phyloP scores from a whole-genome alignment of 345 rosid genomes.

The Salix udensis region DNA sequence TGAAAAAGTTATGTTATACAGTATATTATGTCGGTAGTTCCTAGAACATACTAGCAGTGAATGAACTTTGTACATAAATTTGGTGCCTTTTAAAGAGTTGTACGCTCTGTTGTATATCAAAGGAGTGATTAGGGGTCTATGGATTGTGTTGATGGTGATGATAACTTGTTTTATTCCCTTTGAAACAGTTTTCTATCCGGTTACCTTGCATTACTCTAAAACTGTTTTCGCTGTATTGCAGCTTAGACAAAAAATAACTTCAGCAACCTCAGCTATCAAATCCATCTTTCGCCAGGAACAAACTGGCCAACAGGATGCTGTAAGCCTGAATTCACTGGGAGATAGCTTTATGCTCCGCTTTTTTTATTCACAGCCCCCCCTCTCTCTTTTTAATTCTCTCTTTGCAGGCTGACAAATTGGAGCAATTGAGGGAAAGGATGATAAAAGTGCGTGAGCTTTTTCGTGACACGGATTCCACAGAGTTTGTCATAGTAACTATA shows the following conservation, averaged over 20 bases:
- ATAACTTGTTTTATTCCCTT: background rate
- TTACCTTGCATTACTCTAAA: background rate
- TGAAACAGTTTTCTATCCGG: background rate
- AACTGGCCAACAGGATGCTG: constrained; percentile 48
- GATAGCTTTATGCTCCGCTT: constrained; percentile 2
- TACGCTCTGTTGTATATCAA: background rate
- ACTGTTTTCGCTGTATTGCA: constrained; percentile 30
- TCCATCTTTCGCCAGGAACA: constrained; percentile 84
- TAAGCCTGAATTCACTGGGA: constrained; percentile 37
- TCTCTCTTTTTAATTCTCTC: background rate
- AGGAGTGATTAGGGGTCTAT: background rate
- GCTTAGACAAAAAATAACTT: constrained; percentile 86
- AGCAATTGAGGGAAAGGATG: constrained; percentile 87
- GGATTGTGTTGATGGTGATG: background rate
- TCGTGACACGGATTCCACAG: constrained; percentile 82
- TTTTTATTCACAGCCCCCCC: background rate
- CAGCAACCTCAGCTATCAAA: constrained; percentile 95
- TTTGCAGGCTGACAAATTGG: constrained; percentile 75
- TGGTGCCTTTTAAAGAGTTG: background rate
- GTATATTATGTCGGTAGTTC: background rate
- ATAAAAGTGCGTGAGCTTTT: constrained; percentile 95
- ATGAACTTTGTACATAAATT: background rate
- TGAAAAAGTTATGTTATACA: background rate
- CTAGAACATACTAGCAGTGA: background rate
- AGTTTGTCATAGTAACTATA: constrained; percentile 90